Evolutionary conservation across 345 rosid species (phyloP), one percentile per base, ranked within the genome.

Genomic region (Melaleuca alternifolia): DNA sequence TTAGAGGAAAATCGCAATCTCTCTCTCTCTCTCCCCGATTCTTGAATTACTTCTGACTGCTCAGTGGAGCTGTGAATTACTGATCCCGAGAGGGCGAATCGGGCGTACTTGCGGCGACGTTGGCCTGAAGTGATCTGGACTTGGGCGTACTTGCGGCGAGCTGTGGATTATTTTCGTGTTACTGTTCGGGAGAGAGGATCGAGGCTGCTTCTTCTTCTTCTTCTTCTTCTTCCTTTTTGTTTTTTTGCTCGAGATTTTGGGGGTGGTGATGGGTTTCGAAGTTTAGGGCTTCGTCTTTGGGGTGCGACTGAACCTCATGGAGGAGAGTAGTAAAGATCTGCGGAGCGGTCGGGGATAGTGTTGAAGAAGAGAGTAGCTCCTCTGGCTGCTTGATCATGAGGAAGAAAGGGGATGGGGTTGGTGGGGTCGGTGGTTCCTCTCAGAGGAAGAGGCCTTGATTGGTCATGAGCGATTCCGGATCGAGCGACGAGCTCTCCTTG

Each of bases 301-400:
- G 85, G 88, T 87, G 86, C 61, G 77, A 11, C 59, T 87, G 88
- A 87, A 54, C 89, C 71, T 84, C 83, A 96, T 96, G 99, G 98
- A 95, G 88, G 94, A 91, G 77, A 91, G 93, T 82, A 89, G 96
- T 92, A 94, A 90, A 94, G 96, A 90, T 95, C 96, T 82, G 93
- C 93, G 84, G 94, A 94, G 84, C 91, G 93, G 26, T 90, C 97
- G 33, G 94, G 91, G 88, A 89, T 91, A 85, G 85, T 94, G 86
- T 88, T 94, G 86, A 95, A 94, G 92, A 96, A 92, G 82, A 87
- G 94, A 91, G n/a, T n/a, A 94, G 91, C 85, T 93, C 96, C 2
- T 94, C 97, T n/a, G 98, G 98, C 71, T 96, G 99, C 87, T 94
- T 97, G 92, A 92, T 96, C 91, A 96, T 96, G 53, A 93, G 92